These are phyloP conservation scores for Cajanus cajan DNA, from an alignment of 306 rosid genomes.

Conservation along the genomic window DNA sequence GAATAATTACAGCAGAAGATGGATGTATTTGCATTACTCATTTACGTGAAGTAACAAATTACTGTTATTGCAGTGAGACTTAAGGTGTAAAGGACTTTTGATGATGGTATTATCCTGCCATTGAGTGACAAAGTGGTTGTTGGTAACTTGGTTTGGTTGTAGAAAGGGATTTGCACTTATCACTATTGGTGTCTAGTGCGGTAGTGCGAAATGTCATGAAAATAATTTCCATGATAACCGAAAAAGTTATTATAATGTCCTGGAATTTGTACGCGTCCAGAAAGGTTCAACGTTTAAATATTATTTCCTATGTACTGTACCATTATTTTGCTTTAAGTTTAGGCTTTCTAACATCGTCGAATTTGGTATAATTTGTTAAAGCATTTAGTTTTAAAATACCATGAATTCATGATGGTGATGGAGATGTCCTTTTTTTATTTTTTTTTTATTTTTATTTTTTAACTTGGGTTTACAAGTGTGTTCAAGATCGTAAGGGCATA, in stretches of 20 bases:
- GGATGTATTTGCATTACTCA: not conserved
- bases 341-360: not conserved
- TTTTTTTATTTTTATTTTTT: too few species aligned
- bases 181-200: not conserved
- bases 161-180: conserved; percentile 40
- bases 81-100: conserved; percentile 25
- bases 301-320: not conserved
- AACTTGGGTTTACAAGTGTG: not conserved
- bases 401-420: not conserved
- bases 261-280: conserved; percentile 1
- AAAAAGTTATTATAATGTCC: conserved; percentile 7
- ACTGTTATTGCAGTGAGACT: conserved; percentile 20
- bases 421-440: not conserved
- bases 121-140: conserved; percentile 50
- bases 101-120: conserved; percentile 10
- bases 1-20: conserved; percentile 31
- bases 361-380: not conserved
- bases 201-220: not conserved
- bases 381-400: not conserved
- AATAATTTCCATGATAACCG: conserved; percentile 16
- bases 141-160: conserved; percentile 31
- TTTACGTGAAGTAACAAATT: conserved; percentile 26
- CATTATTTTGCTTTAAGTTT: conserved; percentile 10
- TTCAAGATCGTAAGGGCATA: not conserved
- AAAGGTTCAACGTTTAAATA: not conserved